These are phyloP conservation scores for Trichoderma orchidacearum DNA, from an alignment of 495 filamentous ascomycete species.

Conservation along the genomic window DNA sequence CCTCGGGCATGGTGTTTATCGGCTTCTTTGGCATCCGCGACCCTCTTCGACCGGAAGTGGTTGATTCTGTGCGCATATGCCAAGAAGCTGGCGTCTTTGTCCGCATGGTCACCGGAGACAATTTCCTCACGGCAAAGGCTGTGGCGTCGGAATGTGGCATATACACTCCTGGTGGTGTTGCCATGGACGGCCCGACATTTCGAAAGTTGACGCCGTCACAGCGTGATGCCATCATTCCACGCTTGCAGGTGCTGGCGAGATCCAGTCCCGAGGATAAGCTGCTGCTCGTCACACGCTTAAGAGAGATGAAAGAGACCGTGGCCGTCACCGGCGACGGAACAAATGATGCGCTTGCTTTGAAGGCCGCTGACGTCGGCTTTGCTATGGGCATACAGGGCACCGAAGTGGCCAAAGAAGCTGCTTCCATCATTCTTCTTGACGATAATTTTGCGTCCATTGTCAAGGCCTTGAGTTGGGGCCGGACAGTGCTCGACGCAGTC, in stretches of 20 bases:
- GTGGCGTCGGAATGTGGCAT: constrained; percentile 81
- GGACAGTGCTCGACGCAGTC: constrained; percentile 78
- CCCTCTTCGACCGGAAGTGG: constrained; percentile 59
- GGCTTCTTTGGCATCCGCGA: constrained; percentile 68
- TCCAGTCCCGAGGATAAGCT: constrained; percentile 80
- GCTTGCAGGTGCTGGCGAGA: constrained; percentile 70
- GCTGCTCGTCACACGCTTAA: constrained; percentile 63
- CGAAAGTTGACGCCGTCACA: constrained; percentile 50
- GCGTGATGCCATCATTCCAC: constrained; percentile 58
- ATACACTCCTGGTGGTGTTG: constrained; percentile 59
- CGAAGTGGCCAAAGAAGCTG: constrained; percentile 85
- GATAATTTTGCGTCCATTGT: constrained; percentile 89
- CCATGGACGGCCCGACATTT: constrained; percentile 76
- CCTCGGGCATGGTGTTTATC: constrained; percentile 55
- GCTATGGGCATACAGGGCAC: constrained; percentile 88
- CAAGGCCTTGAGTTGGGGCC: constrained; percentile 77
- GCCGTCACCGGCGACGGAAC: constrained; percentile 91
- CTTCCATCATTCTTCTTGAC: constrained; percentile 88
- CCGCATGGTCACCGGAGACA: constrained; percentile 88
- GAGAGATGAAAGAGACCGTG: constrained; percentile 78
- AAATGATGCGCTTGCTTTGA: constrained; percentile 81
- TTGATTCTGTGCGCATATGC: constrained; percentile 61
- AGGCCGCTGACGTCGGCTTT: constrained; percentile 80
- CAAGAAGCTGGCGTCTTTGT: constrained; percentile 71
- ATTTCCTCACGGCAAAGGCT: constrained; percentile 70